Conservation (phyloP, 352 stramenopile genomes). For the Globisporangium sylvaticum region DNA sequence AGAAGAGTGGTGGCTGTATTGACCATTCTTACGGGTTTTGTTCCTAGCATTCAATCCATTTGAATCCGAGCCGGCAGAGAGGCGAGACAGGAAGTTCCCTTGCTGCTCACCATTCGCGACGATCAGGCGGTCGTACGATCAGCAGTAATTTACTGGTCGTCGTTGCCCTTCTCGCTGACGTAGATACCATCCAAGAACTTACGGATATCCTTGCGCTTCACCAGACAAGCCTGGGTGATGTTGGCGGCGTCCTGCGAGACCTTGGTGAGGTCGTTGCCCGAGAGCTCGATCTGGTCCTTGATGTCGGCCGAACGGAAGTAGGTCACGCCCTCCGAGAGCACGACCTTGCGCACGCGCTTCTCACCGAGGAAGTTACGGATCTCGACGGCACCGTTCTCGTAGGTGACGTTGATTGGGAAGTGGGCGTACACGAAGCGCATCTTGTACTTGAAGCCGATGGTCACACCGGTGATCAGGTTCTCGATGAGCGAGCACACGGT, state of each 20-base stretch:
- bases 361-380: conserved; percentile 99
- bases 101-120: neutral
- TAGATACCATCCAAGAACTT: conserved; percentile 99
- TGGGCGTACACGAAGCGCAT: conserved; percentile 99
- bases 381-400: conserved; percentile 93
- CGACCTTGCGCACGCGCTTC: conserved; percentile 96
- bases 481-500: conserved; percentile 98
- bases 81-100: neutral
- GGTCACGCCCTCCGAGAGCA: conserved; percentile 91
- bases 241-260: conserved; percentile 92
- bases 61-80: conserved; percentile 7
- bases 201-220: conserved; percentile 95
- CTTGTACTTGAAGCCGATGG: conserved; percentile 98
- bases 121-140: neutral
- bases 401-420: conserved; percentile 99
- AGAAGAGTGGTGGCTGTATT: conserved; percentile 21
- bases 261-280: conserved; percentile 96
- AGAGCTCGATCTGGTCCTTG: conserved; percentile 99
- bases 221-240: conserved; percentile 83
- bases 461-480: conserved; percentile 99
- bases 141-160: conserved; percentile 27
- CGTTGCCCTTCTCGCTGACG: conserved; percentile 95
- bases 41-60: conserved; percentile 29
- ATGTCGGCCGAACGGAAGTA: conserved; percentile 95
- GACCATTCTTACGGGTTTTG: conserved; percentile 9